Evolutionary conservation across 2,329 filamentous ascomycete genomes (phyloP).

Genomic region (Sclerotinia trifoliorum): DNA sequence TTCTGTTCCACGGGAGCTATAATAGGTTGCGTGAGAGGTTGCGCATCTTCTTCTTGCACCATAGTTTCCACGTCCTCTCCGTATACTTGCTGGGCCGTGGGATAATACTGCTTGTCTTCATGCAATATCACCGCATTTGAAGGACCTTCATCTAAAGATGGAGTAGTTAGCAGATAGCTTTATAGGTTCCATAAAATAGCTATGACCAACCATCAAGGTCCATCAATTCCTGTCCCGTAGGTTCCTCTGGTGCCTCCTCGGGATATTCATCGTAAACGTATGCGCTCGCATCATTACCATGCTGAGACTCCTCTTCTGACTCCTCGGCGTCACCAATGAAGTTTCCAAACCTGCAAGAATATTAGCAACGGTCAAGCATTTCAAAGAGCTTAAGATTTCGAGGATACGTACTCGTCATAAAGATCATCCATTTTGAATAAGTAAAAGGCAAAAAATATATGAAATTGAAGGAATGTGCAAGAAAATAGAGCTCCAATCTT

Average conservation of each 20-base stretch:
- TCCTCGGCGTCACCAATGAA: constrained; percentile 93
- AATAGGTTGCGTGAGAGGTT: constrained; percentile 88
- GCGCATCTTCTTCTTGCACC: constrained; percentile 95
- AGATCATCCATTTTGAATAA: constrained; percentile 78
- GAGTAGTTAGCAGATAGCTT: neutral
- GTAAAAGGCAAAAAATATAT: constrained; percentile 10
- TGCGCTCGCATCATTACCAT: constrained; percentile 69
- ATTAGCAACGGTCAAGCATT: constrained; percentile 27
- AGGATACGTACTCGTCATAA: constrained; percentile 76
- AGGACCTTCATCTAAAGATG: constrained; percentile 65
- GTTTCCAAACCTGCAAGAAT: constrained; percentile 76
- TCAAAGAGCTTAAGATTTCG: constrained; percentile 12
- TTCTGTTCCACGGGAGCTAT: constrained; percentile 90
- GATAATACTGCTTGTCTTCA: constrained; percentile 99
- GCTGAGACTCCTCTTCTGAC: constrained; percentile 83
- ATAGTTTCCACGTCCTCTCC: constrained; percentile 91
- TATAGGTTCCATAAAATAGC: neutral
- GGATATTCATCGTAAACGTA: constrained; percentile 77
- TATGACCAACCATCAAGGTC: constrained; percentile 71
- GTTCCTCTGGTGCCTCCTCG: constrained; percentile 57
- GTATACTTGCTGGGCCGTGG: constrained; percentile 94
- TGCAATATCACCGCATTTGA: constrained; percentile 97
- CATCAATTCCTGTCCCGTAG: constrained; percentile 82
- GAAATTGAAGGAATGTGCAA: constrained; percentile 16
- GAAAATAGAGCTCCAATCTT: constrained; percentile 3